These are phyloP conservation scores for Pestalotiopsis sp. DNA, from an alignment of 2,329 filamentous ascomycete genomes.

Conservation along the genomic window DNA sequence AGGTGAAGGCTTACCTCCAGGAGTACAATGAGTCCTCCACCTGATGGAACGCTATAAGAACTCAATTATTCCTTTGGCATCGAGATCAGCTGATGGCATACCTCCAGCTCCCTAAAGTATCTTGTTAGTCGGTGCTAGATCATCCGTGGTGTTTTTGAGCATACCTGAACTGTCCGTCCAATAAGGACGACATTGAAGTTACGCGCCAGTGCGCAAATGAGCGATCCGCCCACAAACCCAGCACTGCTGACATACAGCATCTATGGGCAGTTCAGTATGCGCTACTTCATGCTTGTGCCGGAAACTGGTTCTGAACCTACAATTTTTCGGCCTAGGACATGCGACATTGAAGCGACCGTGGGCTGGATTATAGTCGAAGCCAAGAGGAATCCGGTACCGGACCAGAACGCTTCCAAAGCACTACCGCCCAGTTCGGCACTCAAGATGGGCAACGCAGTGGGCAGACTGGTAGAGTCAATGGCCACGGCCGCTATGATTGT, in stretches of 20 bases:
- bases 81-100: background rate
- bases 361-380: constrained; percentile 65
- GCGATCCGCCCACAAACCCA: constrained; percentile 18
- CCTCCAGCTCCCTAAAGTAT: constrained; percentile 14
- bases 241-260: constrained; percentile 19
- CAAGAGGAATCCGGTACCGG: constrained; percentile 70
- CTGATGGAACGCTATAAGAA: constrained; percentile 18
- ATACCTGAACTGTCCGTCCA: constrained; percentile 46
- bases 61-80: background rate
- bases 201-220: constrained; percentile 33
- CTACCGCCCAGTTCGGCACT: constrained; percentile 52
- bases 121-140: background rate
- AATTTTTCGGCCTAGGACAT: constrained; percentile 19
- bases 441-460: constrained; percentile 61
- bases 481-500: constrained; percentile 64
- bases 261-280: constrained; percentile 1
- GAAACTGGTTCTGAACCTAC: constrained; percentile 3
- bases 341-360: constrained; percentile 19
- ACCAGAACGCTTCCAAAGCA: constrained; percentile 70
- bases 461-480: constrained; percentile 67
- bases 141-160: too few relatives aligned
- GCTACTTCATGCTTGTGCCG: background rate
- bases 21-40: constrained; percentile 45
- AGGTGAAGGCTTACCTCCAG: constrained; percentile 27
- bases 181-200: constrained; percentile 43